Evolutionary conservation across 2,329 filamentous ascomycete genomes (phyloP), one percentile per base, ranked within the genome.

Genomic region (Exophiala oligosperma): DNA sequence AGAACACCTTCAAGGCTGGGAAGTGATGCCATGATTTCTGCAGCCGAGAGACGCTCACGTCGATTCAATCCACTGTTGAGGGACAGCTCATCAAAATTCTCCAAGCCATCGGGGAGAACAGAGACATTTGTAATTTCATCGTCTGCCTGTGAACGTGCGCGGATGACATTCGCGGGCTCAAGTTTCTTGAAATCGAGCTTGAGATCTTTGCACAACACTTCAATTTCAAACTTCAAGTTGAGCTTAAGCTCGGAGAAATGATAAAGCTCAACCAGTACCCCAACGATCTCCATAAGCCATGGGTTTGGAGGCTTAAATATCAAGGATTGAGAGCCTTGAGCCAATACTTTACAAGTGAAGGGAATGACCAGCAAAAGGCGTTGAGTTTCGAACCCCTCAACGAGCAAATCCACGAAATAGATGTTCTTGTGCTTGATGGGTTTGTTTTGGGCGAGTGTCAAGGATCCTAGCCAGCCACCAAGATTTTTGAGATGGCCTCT

Each of bases 221-320:
- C 94, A 57, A 99, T 97, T 73, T 99, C 94, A 67, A 99, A 99
- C 69, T 97, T 99, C 52, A 96, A 86, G 66, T 97, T 97, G 38
- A 99, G 83, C 73, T 97, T 97, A 56, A 99, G 79, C 67, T 97
- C 93, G 12, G 91, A 91, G 68, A 90, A 89, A 69, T 96, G 89
- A 69, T 99, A 99, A 3, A 99, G 81, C 70, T 99, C 95, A 67
- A 96, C 90, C 37, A 99, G 81, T 6, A 97, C 80, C 63, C 90
- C 85, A 55, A 99, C 85, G 54, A 99, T 94, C 68, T 99, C 94
- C 90, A 97, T 96, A 46, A 97, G 74, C 94, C 94, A 99, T 1
- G 94, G 94, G 68, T 99, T 99, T 1, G 94, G 94, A 9, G 93
- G 92, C 57, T 87, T 89, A 77, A 99, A 99, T 8, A 97, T 88